These are phyloP conservation scores for Penicillium manginii DNA, from an alignment of 495 filamentous ascomycete species.

Conservation along the genomic window DNA sequence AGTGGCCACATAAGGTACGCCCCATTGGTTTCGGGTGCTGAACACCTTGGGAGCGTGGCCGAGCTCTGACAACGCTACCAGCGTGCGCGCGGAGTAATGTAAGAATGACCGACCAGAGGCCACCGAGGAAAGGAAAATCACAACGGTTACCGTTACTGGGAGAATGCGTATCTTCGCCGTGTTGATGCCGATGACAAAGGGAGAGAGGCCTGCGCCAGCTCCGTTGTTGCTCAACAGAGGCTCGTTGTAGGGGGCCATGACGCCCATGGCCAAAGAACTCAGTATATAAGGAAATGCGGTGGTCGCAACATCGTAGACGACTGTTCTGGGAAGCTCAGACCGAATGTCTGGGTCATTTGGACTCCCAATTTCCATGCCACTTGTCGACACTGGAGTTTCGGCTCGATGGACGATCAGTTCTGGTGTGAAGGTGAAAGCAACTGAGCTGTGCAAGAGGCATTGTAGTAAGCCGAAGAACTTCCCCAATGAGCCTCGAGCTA, in stretches of 20 bases:
- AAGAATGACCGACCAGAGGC: conserved; percentile 67
- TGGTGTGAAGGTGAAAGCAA: conserved; percentile 59
- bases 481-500: conserved; percentile 62
- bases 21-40: conserved; percentile 42
- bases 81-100: conserved; percentile 56
- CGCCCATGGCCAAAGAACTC: conserved; percentile 58
- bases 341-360: neutral
- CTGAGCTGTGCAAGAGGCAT: conserved; percentile 58
- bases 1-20: conserved; percentile 54
- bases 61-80: conserved; percentile 51
- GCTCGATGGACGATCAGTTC: conserved; percentile 58
- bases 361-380: conserved; percentile 25
- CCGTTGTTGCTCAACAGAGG: conserved; percentile 52
- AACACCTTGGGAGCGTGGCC: conserved; percentile 51
- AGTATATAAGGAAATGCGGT: conserved; percentile 63
- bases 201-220: conserved; percentile 49
- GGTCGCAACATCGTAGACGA: conserved; percentile 27
- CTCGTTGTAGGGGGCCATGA: conserved; percentile 61
- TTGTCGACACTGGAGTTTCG: conserved; percentile 46
- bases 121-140: conserved; percentile 75
- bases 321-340: conserved; percentile 25
- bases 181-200: conserved; percentile 38
- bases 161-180: conserved; percentile 59
- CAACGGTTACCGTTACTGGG: conserved; percentile 65
- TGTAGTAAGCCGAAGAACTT: conserved; percentile 72